A percentile compares a stretch with the other conserved stretches of the same genome.
Conservation (phyloP, 2,329 filamentous ascomycete species). For the Talaromyces rugulosus region DNA sequence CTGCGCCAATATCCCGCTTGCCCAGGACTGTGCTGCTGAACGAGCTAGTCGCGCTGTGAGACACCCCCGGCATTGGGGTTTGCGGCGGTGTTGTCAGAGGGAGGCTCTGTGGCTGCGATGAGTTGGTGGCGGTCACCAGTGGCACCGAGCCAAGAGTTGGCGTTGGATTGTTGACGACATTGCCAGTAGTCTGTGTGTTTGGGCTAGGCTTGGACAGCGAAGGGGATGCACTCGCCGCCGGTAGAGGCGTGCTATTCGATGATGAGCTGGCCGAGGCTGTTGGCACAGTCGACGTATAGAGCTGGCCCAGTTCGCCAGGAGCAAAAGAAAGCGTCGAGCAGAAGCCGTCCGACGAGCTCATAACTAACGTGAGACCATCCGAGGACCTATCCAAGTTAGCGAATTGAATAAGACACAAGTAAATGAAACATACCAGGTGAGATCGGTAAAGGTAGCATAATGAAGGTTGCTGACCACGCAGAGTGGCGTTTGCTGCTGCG, state of each 20-base stretch:
- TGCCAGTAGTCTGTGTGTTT: conserved; percentile 35
- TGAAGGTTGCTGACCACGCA: conserved; percentile 96
- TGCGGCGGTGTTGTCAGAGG: conserved; percentile 87
- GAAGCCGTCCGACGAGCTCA: conserved; percentile 98
- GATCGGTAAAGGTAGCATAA: conserved; percentile 93
- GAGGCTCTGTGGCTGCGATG: conserved; percentile 48
- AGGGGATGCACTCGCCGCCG: conserved; percentile 64
- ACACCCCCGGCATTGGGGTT: conserved; percentile 60
- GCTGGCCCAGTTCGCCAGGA: conserved; percentile 76
- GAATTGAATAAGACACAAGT: neutral
- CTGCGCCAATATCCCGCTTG: conserved; percentile 43
- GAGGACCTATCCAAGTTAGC: conserved; percentile 56
- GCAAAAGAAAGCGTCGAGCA: conserved; percentile 87
- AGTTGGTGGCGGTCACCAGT: conserved; percentile 69
- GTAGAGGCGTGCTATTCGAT: conserved; percentile 63
- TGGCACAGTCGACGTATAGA: conserved; percentile 57
- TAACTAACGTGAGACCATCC: conserved; percentile 74
- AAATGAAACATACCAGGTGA: conserved; percentile 70
- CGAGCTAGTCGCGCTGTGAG: conserved; percentile 54
- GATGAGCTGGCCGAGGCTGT: conserved; percentile 41
- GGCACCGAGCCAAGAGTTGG: conserved; percentile 75
- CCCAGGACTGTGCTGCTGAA: conserved; percentile 52
- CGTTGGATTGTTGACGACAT: conserved; percentile 69
- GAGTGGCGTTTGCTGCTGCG: conserved; percentile 88
- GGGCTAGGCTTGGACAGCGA: conserved; percentile 59